Evolutionary conservation across 2,329 filamentous ascomycete species (phyloP).

Genomic region (Zymoseptoria tritici): DNA sequence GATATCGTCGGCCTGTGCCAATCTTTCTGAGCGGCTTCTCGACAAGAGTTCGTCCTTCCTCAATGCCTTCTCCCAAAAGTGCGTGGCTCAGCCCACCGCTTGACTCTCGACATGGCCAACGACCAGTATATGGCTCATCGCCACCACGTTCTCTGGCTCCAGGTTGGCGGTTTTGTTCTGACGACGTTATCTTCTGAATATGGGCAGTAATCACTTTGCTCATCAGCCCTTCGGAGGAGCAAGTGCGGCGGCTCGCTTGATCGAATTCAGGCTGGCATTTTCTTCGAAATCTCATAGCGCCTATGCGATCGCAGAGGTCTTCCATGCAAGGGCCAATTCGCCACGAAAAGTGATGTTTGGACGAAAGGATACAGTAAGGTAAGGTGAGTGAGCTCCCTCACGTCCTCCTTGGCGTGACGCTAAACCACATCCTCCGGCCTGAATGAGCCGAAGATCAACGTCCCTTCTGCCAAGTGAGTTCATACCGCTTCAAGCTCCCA

Average conservation of each 20-base stretch:
- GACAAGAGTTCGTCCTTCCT: too few species aligned
- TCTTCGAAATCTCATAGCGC: too few species aligned
- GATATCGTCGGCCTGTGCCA: neutral
- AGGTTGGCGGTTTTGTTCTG: neutral
- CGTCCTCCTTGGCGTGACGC: neutral
- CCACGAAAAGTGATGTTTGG: neutral
- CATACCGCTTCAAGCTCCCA: neutral
- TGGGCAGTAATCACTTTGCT: neutral
- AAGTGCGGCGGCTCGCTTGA: neutral
- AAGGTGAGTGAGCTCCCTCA: neutral
- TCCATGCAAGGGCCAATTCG: neutral
- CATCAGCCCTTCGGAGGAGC: neutral
- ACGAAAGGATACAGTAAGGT: neutral
- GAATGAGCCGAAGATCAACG: neutral
- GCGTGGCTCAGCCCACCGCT: neutral
- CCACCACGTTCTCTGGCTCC: neutral
- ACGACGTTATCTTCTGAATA: neutral
- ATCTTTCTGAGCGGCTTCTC: too few species aligned
- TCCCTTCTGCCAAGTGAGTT: neutral
- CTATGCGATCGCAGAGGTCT: neutral
- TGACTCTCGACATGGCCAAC: neutral
- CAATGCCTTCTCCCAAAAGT: neutral
- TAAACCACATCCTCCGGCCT: neutral
- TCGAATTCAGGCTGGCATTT: neutral
- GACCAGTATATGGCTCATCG: neutral